Evolutionary conservation across 164 flowering plant genomes (phyloP), one percentile per base, ranked within the genome.

Genomic region (Akebia trifoliata): DNA sequence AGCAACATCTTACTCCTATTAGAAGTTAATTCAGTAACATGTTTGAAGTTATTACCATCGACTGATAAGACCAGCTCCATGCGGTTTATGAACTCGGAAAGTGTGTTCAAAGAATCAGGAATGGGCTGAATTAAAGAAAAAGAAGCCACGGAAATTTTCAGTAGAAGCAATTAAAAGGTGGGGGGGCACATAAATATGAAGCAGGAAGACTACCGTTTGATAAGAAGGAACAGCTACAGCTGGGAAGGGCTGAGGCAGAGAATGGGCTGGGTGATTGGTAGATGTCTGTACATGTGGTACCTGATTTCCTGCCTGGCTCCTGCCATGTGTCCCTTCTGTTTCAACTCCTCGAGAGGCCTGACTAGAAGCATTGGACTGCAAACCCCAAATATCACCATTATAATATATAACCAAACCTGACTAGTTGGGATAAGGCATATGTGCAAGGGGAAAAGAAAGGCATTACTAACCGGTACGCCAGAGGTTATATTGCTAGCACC

Each of bases 91-190:
- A 85, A 94, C 71, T 83, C 95, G 5, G 73, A 72, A 35, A 90
- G 77, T 17, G 95, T 88, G 63, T 59, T 72, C 70, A 94, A 62
- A 21, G 99, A 81, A 82, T 86, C 86, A 6, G 93, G 96, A 70
- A 90, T 79, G 24, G 91, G 91, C 99, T 94, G 81, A 71, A n/a
- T n/a, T n/a, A n/a, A 61, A 61, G 9, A n/a, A 9, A 62, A n/a
- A 56, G 14, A 49, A 20, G 1, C 51, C 3, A 30, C 15, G 20
- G 14, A 59, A 68, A 42, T 21, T 37, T 26, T 57, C 21, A 57
- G 39, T 24, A 49, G 36, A 38, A 37, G 12, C 5, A 46, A 22
- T 32, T n/a, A n/a, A n/a, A n/a, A n/a, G n/a, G n/a, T n/a, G n/a
- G n/a, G n/a, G n/a, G n/a, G n/a, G n/a, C n/a, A n/a, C n/a, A n/a